Evolutionary conservation across 106 monocot species (phyloP).

Genomic region (Apostasia ramifera): DNA sequence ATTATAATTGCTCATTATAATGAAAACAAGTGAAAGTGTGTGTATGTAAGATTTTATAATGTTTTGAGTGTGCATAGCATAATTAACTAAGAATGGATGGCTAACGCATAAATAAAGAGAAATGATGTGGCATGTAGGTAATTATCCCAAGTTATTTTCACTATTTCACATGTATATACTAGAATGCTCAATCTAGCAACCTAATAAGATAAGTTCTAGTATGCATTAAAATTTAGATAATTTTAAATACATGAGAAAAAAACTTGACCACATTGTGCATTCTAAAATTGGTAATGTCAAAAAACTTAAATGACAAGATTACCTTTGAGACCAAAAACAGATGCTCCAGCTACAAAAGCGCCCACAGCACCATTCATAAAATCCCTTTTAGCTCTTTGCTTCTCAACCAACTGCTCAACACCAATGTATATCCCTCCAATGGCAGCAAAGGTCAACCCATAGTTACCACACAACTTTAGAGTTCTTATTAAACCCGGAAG

Average conservation of each 20-base stretch:
- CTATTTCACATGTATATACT: no score
- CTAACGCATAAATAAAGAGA: no score
- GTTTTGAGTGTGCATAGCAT: no score
- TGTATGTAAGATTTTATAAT: no score
- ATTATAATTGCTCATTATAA: no score
- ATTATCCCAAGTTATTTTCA: no score
- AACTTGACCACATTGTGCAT: neutral
- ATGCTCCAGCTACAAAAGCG: constrained; percentile 84
- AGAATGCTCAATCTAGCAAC: no score
- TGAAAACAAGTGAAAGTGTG: no score
- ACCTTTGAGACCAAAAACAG: constrained; percentile 64
- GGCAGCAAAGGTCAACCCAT: constrained; percentile 77
- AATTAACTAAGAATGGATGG: no score
- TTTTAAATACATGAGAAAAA: neutral
- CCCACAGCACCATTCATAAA: constrained; percentile 84
- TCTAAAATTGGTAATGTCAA: neutral
- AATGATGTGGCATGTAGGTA: no score
- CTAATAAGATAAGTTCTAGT: no score
- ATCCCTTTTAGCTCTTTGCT: constrained; percentile 76
- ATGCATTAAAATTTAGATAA: no score
- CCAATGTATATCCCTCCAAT: constrained; percentile 89
- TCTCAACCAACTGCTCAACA: constrained; percentile 79
- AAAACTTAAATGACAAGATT: neutral
- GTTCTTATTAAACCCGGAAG: constrained; percentile 87
- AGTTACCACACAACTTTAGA: constrained; percentile 78